Base-by-base conservation (phyloP, 768 basidiomycete genomes). In the Lentinula guzmanii region DNA sequence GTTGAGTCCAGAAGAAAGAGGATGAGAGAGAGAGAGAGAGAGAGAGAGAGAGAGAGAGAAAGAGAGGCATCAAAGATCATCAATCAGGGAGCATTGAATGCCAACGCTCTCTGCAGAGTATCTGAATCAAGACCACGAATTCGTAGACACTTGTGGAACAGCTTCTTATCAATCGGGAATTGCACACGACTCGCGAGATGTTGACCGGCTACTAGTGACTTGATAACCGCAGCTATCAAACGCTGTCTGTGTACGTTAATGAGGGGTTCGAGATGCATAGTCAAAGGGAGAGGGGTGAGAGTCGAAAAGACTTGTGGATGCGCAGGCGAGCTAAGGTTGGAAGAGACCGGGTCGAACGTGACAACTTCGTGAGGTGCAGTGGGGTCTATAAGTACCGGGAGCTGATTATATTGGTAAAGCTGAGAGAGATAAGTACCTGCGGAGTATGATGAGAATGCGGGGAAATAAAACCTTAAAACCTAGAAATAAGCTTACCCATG, bases 201-300 rank as follows among this genome's bases (percentile, higher is more conserved):
- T 69, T 93, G 92, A 2, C 90, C 90, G 9, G 87, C 85, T 7
- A 93, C 90, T 59, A 93, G 75, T 6, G 83, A 81, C 70, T 92
- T 91, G 75, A 93, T 90, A 45, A 91, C 86, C 15, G 82, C 82
- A 9, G 92, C 90, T 57, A 91, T 89, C 65, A 87, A 74, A 39
- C 92, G 84, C 69, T 94, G 92, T 72, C 94, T 93, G 72, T 93
- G 90, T 5, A 94, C 87, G 69, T 93, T 94, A 74, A 94, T 91
- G 61, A 94, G 73, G 3, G 92, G 91, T 67, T 93, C 91, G 33
- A 94, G 81, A 63, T 87, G 84, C 78, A 93, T 90, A n/a, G 83
- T 82, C 1, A 84, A 69, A 0, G 91, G 92, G 4, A 93, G 82
- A 7, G 87, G 82, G 3, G 85, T 79, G 5, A 94, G 80, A 11